These are phyloP conservation scores for Phytophthora vignae DNA, from an alignment of 352 stramenopile genomes.

Conservation along the genomic window DNA sequence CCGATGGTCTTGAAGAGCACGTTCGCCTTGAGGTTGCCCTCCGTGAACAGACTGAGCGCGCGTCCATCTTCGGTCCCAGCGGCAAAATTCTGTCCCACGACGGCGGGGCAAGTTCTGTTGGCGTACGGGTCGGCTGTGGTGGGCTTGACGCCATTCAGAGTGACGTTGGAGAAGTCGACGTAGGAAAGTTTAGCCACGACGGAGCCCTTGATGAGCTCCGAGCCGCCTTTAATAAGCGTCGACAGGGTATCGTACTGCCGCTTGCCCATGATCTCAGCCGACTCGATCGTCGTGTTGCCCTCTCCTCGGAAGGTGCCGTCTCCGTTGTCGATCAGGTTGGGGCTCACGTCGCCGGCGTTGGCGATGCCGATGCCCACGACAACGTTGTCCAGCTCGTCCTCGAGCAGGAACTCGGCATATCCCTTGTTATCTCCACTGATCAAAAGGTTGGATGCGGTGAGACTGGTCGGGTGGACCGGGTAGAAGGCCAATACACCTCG, in stretches of 20 bases:
- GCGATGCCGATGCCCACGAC: conserved; percentile 52
- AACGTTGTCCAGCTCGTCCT: conserved; percentile 36
- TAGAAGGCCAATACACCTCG: conserved; percentile 76
- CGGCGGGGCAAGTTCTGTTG: conserved; percentile 50
- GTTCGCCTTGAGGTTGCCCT: conserved; percentile 48
- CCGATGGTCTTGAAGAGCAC: conserved; percentile 32
- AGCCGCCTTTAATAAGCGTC: conserved; percentile 25
- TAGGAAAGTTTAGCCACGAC: conserved; percentile 46
- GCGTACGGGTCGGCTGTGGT: conserved; percentile 33
- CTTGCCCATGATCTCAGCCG: conserved; percentile 52
- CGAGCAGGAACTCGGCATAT: conserved; percentile 26
- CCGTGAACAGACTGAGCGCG: conserved; percentile 36
- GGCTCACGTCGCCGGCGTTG: conserved; percentile 57
- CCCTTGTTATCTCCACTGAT: conserved; percentile 88
- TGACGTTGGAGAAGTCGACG: conserved; percentile 58
- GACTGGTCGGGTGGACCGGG: conserved; percentile 80
- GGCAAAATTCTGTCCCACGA: conserved; percentile 61
- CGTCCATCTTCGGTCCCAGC: conserved; percentile 62
- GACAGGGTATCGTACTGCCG: conserved; percentile 44
- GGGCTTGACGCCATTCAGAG: conserved; percentile 24
- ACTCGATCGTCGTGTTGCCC: conserved; percentile 43
- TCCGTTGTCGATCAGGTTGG: conserved; percentile 56
- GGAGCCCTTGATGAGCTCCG: too few species aligned
- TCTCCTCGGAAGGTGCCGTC: conserved; percentile 56
- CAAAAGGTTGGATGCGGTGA: conserved; percentile 78